Conservation (phyloP, 345 rosid genomes). For the Acer campestre region DNA sequence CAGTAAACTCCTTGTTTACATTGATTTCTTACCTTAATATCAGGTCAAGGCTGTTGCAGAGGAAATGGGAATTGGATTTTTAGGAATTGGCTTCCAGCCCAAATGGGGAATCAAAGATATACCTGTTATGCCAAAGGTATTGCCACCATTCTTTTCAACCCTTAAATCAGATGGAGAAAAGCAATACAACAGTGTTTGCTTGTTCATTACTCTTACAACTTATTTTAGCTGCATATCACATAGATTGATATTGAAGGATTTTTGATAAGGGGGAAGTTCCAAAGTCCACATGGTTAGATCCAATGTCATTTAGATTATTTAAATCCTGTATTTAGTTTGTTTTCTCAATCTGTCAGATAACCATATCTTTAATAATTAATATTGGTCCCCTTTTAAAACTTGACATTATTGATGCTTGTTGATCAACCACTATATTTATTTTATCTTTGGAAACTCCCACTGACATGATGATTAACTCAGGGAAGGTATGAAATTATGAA, state of each 20-base stretch:
- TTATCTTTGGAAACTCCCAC: conserved; percentile 7
- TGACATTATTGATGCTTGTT: background rate
- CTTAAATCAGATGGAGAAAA: background rate
- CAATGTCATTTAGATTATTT: background rate
- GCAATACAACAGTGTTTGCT: conserved; percentile 3
- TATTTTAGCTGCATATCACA: background rate
- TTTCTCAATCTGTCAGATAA: background rate
- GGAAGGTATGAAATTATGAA: conserved; percentile 97
- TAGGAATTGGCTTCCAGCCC: conserved; percentile 99
- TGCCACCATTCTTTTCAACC: background rate
- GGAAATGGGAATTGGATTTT: conserved; percentile 98
- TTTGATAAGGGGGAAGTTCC: background rate
- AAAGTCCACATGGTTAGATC: background rate
- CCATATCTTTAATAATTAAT: background rate
- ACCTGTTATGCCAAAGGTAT: conserved; percentile 99
- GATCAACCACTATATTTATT: background rate
- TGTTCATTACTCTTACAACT: background rate
- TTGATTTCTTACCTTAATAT: background rate
- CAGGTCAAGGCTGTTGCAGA: conserved; percentile 99
- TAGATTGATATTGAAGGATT: background rate
- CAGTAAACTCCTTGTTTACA: background rate
- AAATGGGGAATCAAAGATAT: conserved; percentile 84
- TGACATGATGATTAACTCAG: conserved; percentile 52
- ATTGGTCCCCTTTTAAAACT: background rate
- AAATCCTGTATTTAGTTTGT: background rate